Evolutionary conservation across 2,329 filamentous ascomycete genomes (phyloP), one percentile per base, ranked within the genome.

Genomic region (Elsinoe batatas): DNA sequence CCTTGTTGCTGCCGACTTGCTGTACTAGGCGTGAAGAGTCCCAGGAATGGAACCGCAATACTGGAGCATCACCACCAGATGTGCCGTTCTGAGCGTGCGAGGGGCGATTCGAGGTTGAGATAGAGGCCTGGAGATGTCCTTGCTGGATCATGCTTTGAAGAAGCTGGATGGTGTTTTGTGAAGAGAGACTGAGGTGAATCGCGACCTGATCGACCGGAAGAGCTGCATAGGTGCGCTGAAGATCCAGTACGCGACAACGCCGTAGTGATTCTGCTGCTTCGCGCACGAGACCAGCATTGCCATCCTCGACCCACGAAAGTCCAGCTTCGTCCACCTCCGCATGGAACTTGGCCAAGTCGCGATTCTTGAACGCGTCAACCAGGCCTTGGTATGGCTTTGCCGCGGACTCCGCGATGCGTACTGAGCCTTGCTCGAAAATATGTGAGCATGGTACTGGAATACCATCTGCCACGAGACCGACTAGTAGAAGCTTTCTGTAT

Each of bases 401-500:
- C 3, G 87, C 67, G 2, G 74, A 70, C 58, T 75, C 76, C 62
- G 83, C 83, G 4, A 73, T 67, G 64, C 80, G 84, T 58, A 79
- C 72, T 1, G 81, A 77, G 17, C 71, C 68, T 1, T 68, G 58
- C 50, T 78, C 76, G 6, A 80, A 78, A 46, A 80, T 79, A 37
- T 76, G 73, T 0, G 87, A 86, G 8, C 81, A 66, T 0, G 69
- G 56, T 62, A 72, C 68, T 62, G 80, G 74, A 63, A 76, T 80
- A 61, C 90, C 91, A 54, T 83, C 74, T 5, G 80, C 76, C 15
- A 98, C 73, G 55, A 96, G 76, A 54, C 83, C 82, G 8, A 90
- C 78, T 13, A 98, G 73, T 7, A 94, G 67, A 87, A 89, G 96
- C 70, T 91, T 94, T 72, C 91, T 94, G 75, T 95, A 91, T 5